Evolutionary conservation across 139 green algal species (phyloP).

Genomic region (Edaphochlamys debaryana): DNA sequence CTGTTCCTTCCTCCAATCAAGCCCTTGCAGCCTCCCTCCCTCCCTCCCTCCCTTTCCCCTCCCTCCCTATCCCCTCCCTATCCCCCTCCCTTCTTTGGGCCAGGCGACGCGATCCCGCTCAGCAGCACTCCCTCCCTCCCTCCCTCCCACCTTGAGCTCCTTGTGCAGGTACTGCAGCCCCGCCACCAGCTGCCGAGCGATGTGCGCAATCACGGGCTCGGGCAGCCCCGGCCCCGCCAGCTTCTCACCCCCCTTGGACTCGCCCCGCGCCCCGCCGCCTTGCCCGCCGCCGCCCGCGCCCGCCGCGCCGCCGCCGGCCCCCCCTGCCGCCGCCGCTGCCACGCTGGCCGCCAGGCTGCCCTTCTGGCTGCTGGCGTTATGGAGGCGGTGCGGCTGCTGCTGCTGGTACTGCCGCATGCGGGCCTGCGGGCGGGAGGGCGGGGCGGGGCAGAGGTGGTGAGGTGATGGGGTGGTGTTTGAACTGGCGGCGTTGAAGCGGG

Average conservation of each 20-base stretch:
- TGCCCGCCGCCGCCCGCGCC: background rate
- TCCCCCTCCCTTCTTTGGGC: no score
- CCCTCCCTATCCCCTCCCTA: no score
- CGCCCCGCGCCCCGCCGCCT: background rate
- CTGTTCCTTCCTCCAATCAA: no score
- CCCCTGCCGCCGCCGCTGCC: background rate
- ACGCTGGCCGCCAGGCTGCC: background rate
- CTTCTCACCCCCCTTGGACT: background rate
- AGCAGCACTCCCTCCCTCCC: background rate
- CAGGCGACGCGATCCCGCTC: no score
- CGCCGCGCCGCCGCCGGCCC: background rate
- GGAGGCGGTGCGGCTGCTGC: slow-evolving; percentile 7
- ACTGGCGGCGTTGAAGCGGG: no score
- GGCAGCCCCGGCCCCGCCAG: slow-evolving; percentile 41
- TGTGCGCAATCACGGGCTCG: slow-evolving; percentile 60
- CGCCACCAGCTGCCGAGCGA: slow-evolving; percentile 62
- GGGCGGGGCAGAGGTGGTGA: no score
- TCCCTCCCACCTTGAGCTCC: slow-evolving; percentile 44
- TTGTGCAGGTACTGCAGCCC: slow-evolving; percentile 73
- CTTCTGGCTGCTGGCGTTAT: background rate
- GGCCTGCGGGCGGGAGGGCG: no score
- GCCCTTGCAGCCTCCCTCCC: no score
- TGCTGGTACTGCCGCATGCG: slow-evolving; percentile 27
- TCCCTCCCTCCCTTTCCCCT: no score
- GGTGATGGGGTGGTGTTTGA: no score